Evolutionary conservation across 352 stramenopile genomes (phyloP), one percentile per base, ranked within the genome.

Genomic region (Phytophthora colocasiae): DNA sequence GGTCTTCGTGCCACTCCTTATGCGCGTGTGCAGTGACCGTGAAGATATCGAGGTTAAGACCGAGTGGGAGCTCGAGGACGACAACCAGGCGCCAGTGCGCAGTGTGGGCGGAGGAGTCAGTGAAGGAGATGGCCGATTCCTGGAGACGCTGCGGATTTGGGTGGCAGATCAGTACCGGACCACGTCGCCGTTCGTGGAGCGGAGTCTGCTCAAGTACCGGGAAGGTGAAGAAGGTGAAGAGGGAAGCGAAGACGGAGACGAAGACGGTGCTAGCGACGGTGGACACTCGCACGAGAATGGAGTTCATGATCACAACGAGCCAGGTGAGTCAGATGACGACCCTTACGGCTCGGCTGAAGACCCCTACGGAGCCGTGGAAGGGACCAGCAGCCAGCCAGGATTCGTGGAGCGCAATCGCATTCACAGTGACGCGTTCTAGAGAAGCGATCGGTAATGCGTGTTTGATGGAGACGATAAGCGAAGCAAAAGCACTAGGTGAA

Each of bases 101-200:
- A 93, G 78, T 27, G 80, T 87, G 26, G 71, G 75, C 8, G 81
- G 79, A 6, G 85, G 75, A 9, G 54, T 89, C 9, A 84, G 77
- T 50, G 81, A 93, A 51, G 83, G 85, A 26, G 85, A 92, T 52
- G 80, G 80, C 29, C 69, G 78, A 15, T 92, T 92, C 58, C 66
- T 95, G 1, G 87, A 95, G 70, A 92, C 85, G 44, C 58, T 95
- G 58, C 84, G 87, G 22, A 95, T 95, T 43, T 95, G 87, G 87
- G 85, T 93, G 41, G 85, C 85, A 7, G 87, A 95, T 58, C 82
- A 93, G 58, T 95, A 91, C 67, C 86, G 85, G 59, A 95, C 87
- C 38, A 95, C 87, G 24, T 95, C 87, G 44, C 87, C 87, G 9
- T 95, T 95, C 55, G 81, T 95, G 38, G 87, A 95, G 75, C 80